These are phyloP conservation scores for Athelia psychrophila DNA, from an alignment of 1,284 basidiomycete species.

Conservation along the genomic window DNA sequence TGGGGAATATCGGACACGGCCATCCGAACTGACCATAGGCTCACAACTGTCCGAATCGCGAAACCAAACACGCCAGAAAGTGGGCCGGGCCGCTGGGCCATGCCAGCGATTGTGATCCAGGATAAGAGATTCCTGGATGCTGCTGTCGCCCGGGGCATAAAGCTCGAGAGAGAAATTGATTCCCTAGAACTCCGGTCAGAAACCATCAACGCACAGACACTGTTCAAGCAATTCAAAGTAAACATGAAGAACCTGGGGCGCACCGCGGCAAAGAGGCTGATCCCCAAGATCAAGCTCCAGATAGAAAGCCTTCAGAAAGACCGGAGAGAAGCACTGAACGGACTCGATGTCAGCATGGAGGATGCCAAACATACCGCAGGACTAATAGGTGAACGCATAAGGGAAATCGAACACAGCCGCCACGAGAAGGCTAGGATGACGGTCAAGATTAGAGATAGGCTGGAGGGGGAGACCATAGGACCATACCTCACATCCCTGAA, in stretches of 20 bases:
- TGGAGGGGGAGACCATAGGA: slow-evolving; percentile 26
- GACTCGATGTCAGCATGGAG: not conserved
- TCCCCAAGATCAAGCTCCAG: not conserved
- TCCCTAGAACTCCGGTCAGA: not conserved
- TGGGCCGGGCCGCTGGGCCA: slow-evolving; percentile 28
- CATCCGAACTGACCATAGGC: slow-evolving; percentile 22
- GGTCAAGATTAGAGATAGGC: slow-evolving; percentile 9
- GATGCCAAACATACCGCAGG: not conserved
- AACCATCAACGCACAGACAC: not conserved
- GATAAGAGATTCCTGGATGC: slow-evolving; percentile 13
- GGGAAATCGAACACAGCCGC: slow-evolving; percentile 7
- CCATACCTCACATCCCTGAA: slow-evolving; percentile 30
- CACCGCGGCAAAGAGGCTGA: not conserved
- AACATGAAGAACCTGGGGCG: not conserved
- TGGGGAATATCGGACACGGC: slow-evolving; percentile 4
- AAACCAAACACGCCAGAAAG: slow-evolving; percentile 19
- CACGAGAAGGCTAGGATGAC: slow-evolving; percentile 10
- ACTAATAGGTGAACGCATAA: not conserved
- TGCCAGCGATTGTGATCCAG: slow-evolving; percentile 19
- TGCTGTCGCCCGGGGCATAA: not conserved
- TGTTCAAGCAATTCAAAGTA: not conserved
- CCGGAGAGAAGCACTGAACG: not conserved
- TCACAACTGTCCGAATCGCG: slow-evolving; percentile 21
- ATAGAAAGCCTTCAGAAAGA: not conserved
- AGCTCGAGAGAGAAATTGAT: not conserved